Conservation (phyloP, 306 rosid genomes). For the Carpinus viminea region DNA sequence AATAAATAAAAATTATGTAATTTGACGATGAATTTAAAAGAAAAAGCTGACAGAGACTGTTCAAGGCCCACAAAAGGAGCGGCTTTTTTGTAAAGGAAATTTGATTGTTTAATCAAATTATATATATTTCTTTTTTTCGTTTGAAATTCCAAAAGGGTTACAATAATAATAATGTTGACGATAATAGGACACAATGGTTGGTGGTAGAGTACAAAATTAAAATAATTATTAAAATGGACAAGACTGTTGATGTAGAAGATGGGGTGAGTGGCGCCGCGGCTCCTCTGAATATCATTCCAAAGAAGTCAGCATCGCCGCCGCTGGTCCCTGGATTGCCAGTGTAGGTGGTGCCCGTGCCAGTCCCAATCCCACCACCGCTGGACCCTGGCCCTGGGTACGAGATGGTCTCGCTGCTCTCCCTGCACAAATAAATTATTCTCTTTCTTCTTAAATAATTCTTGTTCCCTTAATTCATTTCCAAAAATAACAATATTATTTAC, state of each 20-base stretch:
- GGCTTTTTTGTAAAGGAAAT: not conserved
- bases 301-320: slow-evolving; percentile 58
- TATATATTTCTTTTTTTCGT: not conserved
- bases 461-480: too few relatives aligned
- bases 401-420: slow-evolving; percentile 60
- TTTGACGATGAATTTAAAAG: too few relatives aligned
- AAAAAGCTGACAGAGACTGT: too few relatives aligned
- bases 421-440: slow-evolving; percentile 23
- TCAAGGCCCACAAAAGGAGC: not conserved
- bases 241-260: slow-evolving; percentile 39
- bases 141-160: slow-evolving; percentile 34
- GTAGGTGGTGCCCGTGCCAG: slow-evolving; percentile 37
- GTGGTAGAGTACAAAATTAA: slow-evolving; percentile 48
- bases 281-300: slow-evolving; percentile 76
- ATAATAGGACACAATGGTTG: slow-evolving; percentile 43
- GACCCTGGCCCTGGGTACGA: slow-evolving; percentile 24
- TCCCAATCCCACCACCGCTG: slow-evolving; percentile 46
- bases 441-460: too few relatives aligned
- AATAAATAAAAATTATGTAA: too few relatives aligned
- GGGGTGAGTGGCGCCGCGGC: slow-evolving; percentile 43
- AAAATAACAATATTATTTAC: too few relatives aligned
- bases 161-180: slow-evolving; percentile 16
- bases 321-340: slow-evolving; percentile 46
- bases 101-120: not conserved
- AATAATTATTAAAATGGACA: slow-evolving; percentile 56